Evolutionary conservation across 495 filamentous ascomycete species (phyloP).

Genomic region (Hyaloscypha finlandica): DNA sequence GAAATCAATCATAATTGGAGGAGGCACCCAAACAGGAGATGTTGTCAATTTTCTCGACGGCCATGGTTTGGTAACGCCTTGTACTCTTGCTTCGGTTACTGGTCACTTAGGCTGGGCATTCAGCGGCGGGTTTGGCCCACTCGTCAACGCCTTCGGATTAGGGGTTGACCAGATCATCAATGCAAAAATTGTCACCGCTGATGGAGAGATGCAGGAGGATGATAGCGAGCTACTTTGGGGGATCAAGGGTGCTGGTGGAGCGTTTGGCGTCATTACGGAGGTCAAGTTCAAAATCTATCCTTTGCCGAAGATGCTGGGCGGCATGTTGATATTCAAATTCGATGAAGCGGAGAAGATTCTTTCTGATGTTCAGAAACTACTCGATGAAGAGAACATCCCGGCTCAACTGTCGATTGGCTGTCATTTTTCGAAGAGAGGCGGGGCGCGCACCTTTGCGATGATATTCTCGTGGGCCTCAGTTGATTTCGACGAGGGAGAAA

Average conservation of each 20-base stretch:
- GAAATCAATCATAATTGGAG: constrained; percentile 39
- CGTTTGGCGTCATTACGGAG: constrained; percentile 44
- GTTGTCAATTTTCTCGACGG: constrained; percentile 51
- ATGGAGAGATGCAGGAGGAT: constrained; percentile 38
- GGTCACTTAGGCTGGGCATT: constrained; percentile 60
- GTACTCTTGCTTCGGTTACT: constrained; percentile 60
- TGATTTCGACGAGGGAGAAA: neutral
- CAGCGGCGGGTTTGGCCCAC: constrained; percentile 45
- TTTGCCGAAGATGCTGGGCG: constrained; percentile 21
- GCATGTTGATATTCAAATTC: neutral
- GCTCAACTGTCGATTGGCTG: neutral
- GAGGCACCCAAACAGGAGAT: constrained; percentile 50
- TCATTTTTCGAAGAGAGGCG: neutral
- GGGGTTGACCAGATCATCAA: constrained; percentile 55
- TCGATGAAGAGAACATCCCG: neutral
- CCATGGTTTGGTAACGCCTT: constrained; percentile 54
- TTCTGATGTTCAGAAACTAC: neutral
- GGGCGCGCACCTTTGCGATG: neutral
- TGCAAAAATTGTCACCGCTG: constrained; percentile 50
- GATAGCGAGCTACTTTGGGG: constrained; percentile 51
- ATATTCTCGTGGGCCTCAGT: neutral
- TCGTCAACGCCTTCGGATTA: constrained; percentile 39
- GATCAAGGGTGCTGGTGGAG: constrained; percentile 47
- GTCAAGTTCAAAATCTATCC: constrained; percentile 14
- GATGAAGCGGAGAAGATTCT: neutral